Conservation (phyloP, 2,329 filamentous ascomycete genomes). For the Colletotrichum chrysophilum region DNA sequence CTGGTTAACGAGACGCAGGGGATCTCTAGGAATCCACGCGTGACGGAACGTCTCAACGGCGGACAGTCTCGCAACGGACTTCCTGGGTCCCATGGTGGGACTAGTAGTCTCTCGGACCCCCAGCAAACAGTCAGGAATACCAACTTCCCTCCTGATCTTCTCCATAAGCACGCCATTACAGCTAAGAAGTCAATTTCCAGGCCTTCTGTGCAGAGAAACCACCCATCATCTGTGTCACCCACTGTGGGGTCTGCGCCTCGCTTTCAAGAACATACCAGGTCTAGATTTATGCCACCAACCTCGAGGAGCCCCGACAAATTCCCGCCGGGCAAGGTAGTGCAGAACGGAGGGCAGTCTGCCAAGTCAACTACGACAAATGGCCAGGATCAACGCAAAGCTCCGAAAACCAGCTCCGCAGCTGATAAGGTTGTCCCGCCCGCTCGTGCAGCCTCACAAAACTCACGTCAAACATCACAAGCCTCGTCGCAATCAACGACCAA, state of each 20-base stretch:
- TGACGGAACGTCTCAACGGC: background rate
- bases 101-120: background rate
- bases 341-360: background rate
- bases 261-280: background rate
- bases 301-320: background rate
- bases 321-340: background rate
- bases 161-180: background rate
- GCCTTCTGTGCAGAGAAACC: background rate
- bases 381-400: background rate
- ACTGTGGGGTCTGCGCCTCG: background rate
- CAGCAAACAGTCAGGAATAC: background rate
- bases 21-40: background rate
- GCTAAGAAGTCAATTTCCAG: background rate
- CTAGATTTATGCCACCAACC: background rate
- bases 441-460: background rate
- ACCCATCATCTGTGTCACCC: background rate
- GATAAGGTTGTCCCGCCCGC: background rate
- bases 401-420: background rate
- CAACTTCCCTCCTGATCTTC: background rate
- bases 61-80: background rate
- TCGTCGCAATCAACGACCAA: background rate
- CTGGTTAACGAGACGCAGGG: background rate
- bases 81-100: background rate
- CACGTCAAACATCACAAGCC: background rate
- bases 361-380: background rate